Evolutionary conservation across 306 rosid genomes (phyloP), one percentile per base, ranked within the genome.

Genomic region (Acacia acuminata): DNA sequence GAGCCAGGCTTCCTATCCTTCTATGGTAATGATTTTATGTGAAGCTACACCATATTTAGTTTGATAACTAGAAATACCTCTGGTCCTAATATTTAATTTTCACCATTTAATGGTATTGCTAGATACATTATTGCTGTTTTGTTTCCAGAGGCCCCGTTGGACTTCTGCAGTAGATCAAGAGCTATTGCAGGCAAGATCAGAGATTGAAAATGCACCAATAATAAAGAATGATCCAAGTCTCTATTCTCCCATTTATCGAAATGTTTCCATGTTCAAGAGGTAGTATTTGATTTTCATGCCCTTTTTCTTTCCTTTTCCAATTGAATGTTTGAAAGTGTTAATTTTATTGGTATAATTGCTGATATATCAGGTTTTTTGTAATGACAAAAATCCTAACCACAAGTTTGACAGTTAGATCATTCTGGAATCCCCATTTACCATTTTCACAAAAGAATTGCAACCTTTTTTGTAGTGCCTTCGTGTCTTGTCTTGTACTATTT

Each of bases 201-300:
- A 89, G 81, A 90, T 95, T 44, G 91, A 93, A 87, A 90, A 92
- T 76, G 96, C 96, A 51, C 94, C 96, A 12, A 25, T 80, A 12
- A 79, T 92, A 69, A 74, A 88, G 71, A 84, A 90, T 47, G 93
- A 93, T 87, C 90, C 87, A 15, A 34, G 72, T 67, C 93, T 95
- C 45, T 88, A 92, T 77, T 89, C 93, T 77, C 94, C 91, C 43
- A 47, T 95, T 69, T 95, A 88, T 84, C 89, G 85, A 58, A 95
- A 95, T 76, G 78, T 92, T 85, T 95, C 98, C 68, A 86, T 77
- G 85, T 93, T 95, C 90, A 92, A 74, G 88, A 92, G 93, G 98
- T 91, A 80, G 13, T 53, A 9, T 81, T 67, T 58, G 32, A 56
- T 71, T 13, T 47, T 25, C n/a, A 68, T 42, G 8, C 69, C 42